A percentile compares a stretch with the other conserved stretches of the same genome.
Evolutionary conservation across 768 basidiomycete species (phyloP).

Genomic region (Erythrobasidium yunnanense): DNA sequence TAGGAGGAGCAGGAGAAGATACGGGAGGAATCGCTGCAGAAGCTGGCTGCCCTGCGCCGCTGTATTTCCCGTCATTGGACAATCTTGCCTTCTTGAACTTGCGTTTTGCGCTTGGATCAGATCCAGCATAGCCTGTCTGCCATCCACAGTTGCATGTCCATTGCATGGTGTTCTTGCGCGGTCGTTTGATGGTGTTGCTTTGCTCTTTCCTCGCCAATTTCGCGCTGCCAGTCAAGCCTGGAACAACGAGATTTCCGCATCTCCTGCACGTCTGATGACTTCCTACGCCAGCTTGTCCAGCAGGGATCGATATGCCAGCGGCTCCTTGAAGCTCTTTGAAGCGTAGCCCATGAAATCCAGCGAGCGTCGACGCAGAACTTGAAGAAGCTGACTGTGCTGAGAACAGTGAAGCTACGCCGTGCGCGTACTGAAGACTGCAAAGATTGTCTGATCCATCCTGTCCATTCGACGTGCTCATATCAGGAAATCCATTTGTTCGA

Average conservation of each 20-base stretch:
- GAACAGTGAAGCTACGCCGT: background rate
- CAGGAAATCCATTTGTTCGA: too few species aligned
- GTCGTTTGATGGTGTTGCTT: background rate
- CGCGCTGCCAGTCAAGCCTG: constrained; percentile 7
- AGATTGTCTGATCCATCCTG: too few species aligned
- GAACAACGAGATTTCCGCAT: background rate
- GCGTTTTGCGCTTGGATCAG: background rate
- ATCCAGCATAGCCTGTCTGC: background rate
- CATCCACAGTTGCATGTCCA: constrained; percentile 12
- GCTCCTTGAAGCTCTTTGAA: background rate
- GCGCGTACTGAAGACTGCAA: background rate
- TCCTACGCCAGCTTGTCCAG: background rate
- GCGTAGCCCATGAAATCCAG: background rate
- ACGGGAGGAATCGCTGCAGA: too few species aligned
- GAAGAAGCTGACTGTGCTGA: background rate
- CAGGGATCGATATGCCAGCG: background rate
- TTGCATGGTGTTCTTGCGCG: background rate
- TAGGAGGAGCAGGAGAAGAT: background rate
- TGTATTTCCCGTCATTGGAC: background rate
- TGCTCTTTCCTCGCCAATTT: background rate
- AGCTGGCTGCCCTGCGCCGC: background rate
- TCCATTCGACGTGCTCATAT: too few species aligned
- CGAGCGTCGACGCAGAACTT: background rate
- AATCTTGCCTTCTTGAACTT: background rate
- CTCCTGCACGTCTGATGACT: background rate